Percentiles rank a stretch among this genome's conserved stretches.
These are phyloP conservation scores for Colletotrichum orchidophilum DNA, from an alignment of 2,329 filamentous ascomycete species.

Conservation along the genomic window DNA sequence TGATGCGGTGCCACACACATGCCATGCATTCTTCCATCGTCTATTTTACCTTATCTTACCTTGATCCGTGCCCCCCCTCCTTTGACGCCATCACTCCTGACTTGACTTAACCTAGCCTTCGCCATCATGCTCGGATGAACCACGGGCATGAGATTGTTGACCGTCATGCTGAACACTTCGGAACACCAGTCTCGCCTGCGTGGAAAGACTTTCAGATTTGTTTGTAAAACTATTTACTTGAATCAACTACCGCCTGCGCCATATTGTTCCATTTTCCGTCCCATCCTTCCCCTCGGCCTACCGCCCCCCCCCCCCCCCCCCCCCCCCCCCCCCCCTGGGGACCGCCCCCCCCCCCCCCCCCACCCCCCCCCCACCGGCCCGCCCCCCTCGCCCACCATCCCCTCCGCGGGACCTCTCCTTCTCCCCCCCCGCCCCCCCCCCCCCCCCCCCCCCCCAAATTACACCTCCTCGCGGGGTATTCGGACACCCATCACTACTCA, in stretches of 20 bases:
- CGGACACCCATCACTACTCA: neutral
- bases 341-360: neutral
- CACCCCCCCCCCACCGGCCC: too few relatives aligned
- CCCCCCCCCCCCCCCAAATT: neutral
- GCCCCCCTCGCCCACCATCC: too few relatives aligned
- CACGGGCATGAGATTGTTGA: neutral
- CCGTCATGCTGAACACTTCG: neutral
- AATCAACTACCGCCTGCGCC: slow-evolving; percentile 8
- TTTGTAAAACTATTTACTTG: slow-evolving; percentile 19
- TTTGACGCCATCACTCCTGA: neutral
- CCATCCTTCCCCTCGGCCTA: too few relatives aligned
- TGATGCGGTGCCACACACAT: neutral
- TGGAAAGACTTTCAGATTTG: neutral
- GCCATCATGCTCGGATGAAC: neutral
- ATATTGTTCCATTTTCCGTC: slow-evolving; percentile 3
- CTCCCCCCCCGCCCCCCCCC: neutral
- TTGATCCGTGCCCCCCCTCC: neutral
- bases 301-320: neutral
- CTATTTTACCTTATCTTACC: too few relatives aligned
- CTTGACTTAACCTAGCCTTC: too few relatives aligned
- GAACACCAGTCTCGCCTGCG: neutral
- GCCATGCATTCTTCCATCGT: neutral
- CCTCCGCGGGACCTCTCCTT: too few relatives aligned
- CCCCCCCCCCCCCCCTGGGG: neutral
- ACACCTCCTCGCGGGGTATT: neutral